A percentile compares a stretch with the other conserved stretches of the same genome.
phyloP scores from a whole-genome alignment of 495 filamentous ascomycete species.

The Aspergillus kassunensis region DNA sequence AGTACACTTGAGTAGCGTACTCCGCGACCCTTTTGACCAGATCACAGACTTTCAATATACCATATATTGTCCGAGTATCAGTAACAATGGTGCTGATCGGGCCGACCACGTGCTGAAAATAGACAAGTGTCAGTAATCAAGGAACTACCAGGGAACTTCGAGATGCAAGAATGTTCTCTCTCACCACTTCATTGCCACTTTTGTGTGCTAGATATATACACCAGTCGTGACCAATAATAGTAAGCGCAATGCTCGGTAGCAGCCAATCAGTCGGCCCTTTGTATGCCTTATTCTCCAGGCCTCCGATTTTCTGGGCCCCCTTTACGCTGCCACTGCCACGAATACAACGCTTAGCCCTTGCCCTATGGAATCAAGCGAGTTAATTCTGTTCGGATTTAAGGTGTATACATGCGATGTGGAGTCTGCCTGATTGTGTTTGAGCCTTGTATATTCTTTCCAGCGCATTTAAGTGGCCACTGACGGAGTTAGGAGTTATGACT shows the following conservation, averaged over 20 bases:
- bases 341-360: too few relatives aligned
- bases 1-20: background rate
- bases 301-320: too few relatives aligned
- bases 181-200: background rate
- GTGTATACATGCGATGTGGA: too few relatives aligned
- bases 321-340: too few relatives aligned
- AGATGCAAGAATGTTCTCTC: background rate
- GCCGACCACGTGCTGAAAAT: background rate
- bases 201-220: background rate
- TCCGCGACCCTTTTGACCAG: background rate
- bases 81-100: background rate
- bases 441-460: too few relatives aligned
- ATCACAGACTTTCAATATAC: background rate
- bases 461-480: too few relatives aligned
- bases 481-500: too few relatives aligned
- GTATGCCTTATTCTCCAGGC: too few relatives aligned
- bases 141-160: background rate
- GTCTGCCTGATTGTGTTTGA: too few relatives aligned
- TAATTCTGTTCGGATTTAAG: too few relatives aligned
- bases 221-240: constrained; percentile 6
- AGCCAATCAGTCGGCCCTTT: too few relatives aligned
- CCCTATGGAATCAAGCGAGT: too few relatives aligned
- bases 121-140: background rate
- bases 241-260: background rate
- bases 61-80: constrained; percentile 1